These are phyloP conservation scores for Tolypocladium tundrense DNA, from an alignment of 2,329 filamentous ascomycete genomes.

Conservation along the genomic window DNA sequence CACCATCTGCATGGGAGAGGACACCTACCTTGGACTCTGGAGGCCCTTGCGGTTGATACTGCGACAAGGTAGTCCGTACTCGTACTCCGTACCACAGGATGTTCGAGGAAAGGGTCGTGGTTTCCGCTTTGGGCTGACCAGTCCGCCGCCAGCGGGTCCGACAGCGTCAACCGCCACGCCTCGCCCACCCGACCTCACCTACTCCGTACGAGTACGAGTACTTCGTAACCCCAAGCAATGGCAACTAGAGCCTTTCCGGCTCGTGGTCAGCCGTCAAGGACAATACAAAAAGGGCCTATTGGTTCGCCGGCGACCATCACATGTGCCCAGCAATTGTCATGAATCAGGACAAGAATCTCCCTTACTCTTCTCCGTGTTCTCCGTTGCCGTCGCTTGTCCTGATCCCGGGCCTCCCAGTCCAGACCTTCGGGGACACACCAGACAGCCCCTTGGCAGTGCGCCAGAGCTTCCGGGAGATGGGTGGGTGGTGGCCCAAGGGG, in stretches of 20 bases:
- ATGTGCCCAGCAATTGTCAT: neutral
- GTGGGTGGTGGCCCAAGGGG: neutral
- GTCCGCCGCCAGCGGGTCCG: conserved; percentile 4
- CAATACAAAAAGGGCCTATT: neutral
- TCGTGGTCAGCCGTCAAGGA: neutral
- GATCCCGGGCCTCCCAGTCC: neutral
- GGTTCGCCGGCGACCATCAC: neutral
- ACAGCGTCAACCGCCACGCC: conserved; percentile 2
- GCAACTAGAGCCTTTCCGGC: conserved; percentile 3
- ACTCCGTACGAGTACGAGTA: too few relatives aligned
- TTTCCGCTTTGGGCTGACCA: conserved; percentile 2
- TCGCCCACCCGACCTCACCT: neutral
- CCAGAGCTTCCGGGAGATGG: neutral
- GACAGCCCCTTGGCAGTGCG: neutral
- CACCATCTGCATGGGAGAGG: neutral
- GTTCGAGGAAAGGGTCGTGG: neutral
- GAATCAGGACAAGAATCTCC: neutral
- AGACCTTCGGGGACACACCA: neutral
- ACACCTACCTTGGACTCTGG: neutral
- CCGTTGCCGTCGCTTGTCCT: neutral
- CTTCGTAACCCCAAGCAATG: neutral
- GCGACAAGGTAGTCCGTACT: neutral
- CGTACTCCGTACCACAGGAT: too few relatives aligned
- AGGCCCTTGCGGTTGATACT: neutral
- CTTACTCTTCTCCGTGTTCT: neutral